A percentile compares a stretch with the other conserved stretches of the same genome.
These are phyloP conservation scores for Aureobasidium sp. DNA, from an alignment of 2,329 filamentous ascomycete species.

Conservation along the genomic window DNA sequence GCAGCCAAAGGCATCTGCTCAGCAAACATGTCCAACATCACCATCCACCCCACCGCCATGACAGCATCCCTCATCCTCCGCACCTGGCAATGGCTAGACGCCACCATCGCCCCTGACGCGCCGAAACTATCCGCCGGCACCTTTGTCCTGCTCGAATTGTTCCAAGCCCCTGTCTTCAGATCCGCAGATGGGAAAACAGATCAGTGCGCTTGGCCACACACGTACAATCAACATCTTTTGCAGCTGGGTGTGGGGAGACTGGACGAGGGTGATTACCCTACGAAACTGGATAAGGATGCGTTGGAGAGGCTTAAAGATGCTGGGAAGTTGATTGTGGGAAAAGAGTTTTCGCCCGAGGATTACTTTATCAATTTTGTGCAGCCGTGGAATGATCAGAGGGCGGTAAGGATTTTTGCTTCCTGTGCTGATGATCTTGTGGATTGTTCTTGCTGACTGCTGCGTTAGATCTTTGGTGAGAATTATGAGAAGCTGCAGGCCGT, in stretches of 20 bases:
- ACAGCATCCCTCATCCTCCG: neutral
- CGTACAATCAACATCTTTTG: neutral
- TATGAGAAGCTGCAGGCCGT: neutral
- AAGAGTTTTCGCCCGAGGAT: neutral
- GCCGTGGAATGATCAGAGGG: neutral
- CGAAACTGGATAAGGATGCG: neutral
- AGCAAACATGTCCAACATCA: neutral
- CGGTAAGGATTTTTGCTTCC: neutral
- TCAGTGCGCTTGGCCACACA: constrained; percentile 5
- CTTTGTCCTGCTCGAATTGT: neutral
- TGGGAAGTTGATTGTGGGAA: neutral
- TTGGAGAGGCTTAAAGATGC: neutral
- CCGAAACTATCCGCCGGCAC: neutral
- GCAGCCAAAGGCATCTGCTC: neutral
- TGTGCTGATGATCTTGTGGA: neutral
- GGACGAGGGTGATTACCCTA: neutral
- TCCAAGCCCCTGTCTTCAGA: neutral
- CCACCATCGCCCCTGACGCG: neutral
- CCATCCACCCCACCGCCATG: neutral
- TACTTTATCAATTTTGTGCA: constrained; percentile 4
- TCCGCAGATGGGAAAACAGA: neutral
- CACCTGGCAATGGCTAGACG: constrained; percentile 4
- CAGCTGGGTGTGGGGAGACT: neutral
- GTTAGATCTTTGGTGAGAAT: neutral
- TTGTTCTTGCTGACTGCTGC: neutral